phyloP scores from a whole-genome alignment of 768 basidiomycete species.

The Lactarius sp. region DNA sequence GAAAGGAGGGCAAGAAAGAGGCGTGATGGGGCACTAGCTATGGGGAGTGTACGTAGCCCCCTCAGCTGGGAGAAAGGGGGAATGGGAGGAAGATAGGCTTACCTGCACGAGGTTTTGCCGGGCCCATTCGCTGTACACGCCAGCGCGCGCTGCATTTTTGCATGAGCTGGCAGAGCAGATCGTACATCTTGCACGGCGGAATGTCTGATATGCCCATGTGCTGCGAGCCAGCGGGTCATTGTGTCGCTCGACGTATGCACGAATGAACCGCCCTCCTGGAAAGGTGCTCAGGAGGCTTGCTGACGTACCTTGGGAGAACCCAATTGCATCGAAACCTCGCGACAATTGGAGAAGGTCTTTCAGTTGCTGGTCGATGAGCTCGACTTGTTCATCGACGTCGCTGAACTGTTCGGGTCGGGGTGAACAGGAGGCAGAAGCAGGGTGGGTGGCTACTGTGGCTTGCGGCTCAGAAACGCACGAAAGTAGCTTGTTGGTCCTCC shows the following conservation, averaged over 20 bases:
- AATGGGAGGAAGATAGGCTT: neutral
- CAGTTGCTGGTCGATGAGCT: conserved; percentile 59
- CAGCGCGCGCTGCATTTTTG: conserved; percentile 52
- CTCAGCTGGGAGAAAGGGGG: neutral
- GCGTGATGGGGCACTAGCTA: too few species aligned
- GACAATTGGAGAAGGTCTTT: conserved; percentile 56
- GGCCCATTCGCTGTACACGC: conserved; percentile 71
- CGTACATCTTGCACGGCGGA: conserved; percentile 56
- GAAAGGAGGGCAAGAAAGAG: neutral
- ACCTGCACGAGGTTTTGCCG: conserved; percentile 75
- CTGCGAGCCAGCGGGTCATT: conserved; percentile 61
- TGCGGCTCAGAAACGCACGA: neutral
- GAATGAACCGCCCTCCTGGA: conserved; percentile 75
- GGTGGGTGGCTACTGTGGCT: neutral
- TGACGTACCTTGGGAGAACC: conserved; percentile 73
- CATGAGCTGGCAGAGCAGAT: conserved; percentile 66
- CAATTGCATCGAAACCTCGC: conserved; percentile 78
- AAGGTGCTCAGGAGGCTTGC: neutral
- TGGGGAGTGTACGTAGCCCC: too few species aligned
- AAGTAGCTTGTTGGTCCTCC: conserved; percentile 58
- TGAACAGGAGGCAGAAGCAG: neutral
- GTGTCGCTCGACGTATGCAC: conserved; percentile 69
- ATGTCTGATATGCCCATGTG: conserved; percentile 84
- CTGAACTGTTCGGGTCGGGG: conserved; percentile 55
- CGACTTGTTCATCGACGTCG: conserved; percentile 67